Evolutionary conservation across 2,329 filamentous ascomycete genomes (phyloP), one percentile per base, ranked within the genome.

Genomic region (Neobulgaria alba): DNA sequence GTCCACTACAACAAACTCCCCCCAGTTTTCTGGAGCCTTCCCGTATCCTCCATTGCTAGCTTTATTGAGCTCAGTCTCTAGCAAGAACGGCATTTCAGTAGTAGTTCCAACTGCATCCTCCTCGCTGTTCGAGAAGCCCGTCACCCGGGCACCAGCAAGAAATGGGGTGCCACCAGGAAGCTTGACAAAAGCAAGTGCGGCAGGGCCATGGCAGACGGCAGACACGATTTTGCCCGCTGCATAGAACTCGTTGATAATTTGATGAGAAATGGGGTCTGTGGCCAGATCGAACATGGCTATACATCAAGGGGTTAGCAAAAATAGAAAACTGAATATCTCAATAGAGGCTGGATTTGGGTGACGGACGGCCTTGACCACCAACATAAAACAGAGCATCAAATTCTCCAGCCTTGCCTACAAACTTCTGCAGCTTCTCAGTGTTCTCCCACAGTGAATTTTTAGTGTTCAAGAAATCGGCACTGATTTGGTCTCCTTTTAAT

Each of bases 171-270:
- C 77, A 45, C 69, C 63, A 4, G 62, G 48, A 15, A 68, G 54
- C 52, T 69, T 73, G 26, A 74, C 79, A 50, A 79, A 70, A 36
- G 71, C 66, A 12, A 85, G 65, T 10, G 72, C 81, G 3, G 73
- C 73, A 2, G 80, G 77, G 4, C 78, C 81, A 61, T 85, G 81
- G 66, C 81, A 85, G 33, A 85, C 78, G 3, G 80, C 76, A 0
- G 75, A 65, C 10, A 85, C 71, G 40, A 77, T 66, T 67, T 83
- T 83, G 47, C 70, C 73, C 3, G 69, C 67, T 29, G 65, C 63
- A 53, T 69, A 72, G 58, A 85, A 83, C 58, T 82, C 76, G 45
- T 67, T 63, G 53, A 80, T 75, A 26, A 85, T 62, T 46, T 69
- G 63, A 49, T 77, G 72, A 18, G 73, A 78, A n/a, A 67, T 64